Base-by-base conservation (phyloP, 2,329 filamentous ascomycete species). In the Epichloe uncinata region DNA sequence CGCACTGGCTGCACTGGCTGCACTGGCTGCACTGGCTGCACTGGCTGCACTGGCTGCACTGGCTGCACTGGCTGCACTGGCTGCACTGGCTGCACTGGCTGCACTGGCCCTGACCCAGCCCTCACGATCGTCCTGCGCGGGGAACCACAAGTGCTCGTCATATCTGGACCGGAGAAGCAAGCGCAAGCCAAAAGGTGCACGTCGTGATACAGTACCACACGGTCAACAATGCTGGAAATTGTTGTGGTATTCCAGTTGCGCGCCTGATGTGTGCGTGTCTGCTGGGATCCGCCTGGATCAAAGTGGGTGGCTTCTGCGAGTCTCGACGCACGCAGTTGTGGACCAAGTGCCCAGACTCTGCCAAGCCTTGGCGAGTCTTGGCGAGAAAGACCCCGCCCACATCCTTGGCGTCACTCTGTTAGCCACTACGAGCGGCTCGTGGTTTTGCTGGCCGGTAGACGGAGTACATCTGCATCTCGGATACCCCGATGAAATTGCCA, bases 321-420 rank as follows among this genome's bases (percentile, higher is more conserved):
- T 47, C n/a, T 38, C n/a, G 46, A 34, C 46, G 46, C 46, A 48
- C 26, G 37, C 46, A 40, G 38, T n/a, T 44, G 44, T 63, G 61
- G 59, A 58, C 59, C 60, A 58, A 57, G 56, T 59, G 65, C 66
- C 66, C 62, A 69, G 65, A 51, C 52, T 47, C 34, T 58, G 66
- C 66, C 66, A 68, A 68, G 65, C 0, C 63, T 66, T 67, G 65
- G 63, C 63, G 51, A 51, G 26, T 50, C 64, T 67, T 67, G 65
- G 65, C 64, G 61, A 38, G 41, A 50, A 55, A 47, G 54, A 57
- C 57, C 62, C 60, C 58, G 58, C 64, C 56, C 58, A 50, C 49
- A 8, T 42, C 42, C 44, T 45, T n/a, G 26, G 47, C 22, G 58
- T 63, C 58, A 30, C 36, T 4, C 4, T 30, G 47, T 49, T 43